Evolutionary conservation across 2,329 filamentous ascomycete species (phyloP).

Genomic region (Byssoonygena ceratinophila): DNA sequence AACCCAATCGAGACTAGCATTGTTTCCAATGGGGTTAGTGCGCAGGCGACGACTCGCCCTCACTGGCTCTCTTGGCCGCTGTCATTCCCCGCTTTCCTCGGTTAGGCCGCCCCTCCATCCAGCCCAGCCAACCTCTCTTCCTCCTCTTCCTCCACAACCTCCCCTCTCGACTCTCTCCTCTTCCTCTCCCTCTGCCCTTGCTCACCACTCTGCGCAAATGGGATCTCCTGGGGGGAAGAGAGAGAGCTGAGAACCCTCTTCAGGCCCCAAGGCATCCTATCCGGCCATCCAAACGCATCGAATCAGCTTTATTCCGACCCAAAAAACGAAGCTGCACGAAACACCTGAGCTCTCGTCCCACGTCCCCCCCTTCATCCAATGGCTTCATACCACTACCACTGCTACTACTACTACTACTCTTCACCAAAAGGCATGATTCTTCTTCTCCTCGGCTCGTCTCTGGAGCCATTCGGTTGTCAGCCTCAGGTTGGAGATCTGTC

Average conservation of each 20-base stretch:
- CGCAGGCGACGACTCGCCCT: not conserved
- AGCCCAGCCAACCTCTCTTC: not conserved
- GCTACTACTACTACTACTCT: not conserved
- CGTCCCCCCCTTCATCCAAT: not conserved
- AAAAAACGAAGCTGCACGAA: not conserved
- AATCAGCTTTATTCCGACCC: conserved; percentile 5
- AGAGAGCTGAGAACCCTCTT: not conserved
- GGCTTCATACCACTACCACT: not conserved
- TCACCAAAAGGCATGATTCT: not conserved
- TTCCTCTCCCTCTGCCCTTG: no score
- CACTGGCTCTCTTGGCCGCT: not conserved
- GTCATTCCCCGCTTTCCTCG: conserved; percentile 10
- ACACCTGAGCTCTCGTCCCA: conserved; percentile 4
- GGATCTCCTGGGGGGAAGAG: not conserved
- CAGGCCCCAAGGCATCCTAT: conserved; percentile 8
- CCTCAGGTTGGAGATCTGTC: not conserved
- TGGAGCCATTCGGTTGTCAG: no score
- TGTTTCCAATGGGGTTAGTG: not conserved
- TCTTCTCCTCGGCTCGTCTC: not conserved
- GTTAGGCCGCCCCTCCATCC: not conserved
- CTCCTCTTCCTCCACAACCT: no score
- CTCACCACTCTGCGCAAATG: no score
- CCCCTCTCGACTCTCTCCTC: no score
- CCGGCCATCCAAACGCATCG: not conserved
- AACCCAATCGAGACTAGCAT: not conserved